A percentile compares a stretch with the other conserved stretches of the same genome.
Evolutionary conservation across 176 grass and related monocot species (phyloP).

Genomic region (Elaeis guineensis): DNA sequence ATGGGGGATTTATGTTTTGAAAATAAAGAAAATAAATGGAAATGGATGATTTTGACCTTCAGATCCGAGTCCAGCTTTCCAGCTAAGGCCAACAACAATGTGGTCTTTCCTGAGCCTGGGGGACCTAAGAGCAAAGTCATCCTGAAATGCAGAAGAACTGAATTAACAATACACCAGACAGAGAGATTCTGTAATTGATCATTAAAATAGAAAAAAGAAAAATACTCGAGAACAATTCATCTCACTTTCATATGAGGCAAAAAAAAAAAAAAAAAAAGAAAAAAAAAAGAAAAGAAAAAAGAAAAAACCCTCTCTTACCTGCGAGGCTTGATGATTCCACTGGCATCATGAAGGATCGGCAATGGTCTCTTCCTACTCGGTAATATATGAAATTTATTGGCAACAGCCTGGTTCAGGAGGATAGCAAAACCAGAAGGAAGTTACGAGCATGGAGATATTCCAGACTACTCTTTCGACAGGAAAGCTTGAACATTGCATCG

Average conservation of each 20-base stretch:
- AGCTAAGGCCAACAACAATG: slow-evolving; percentile 70
- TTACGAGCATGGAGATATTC: too few relatives aligned
- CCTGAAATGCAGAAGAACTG: slow-evolving; percentile 20
- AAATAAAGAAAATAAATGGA: too few relatives aligned
- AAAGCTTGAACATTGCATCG: background rate
- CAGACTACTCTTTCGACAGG: background rate
- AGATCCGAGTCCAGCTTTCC: slow-evolving; percentile 68
- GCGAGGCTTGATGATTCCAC: slow-evolving; percentile 83
- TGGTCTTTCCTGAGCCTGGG: slow-evolving; percentile 91
- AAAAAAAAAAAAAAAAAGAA: too few relatives aligned
- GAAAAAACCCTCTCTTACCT: slow-evolving; percentile 25
- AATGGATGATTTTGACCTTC: slow-evolving; percentile 31
- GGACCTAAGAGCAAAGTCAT: slow-evolving; percentile 91
- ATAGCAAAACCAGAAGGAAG: background rate
- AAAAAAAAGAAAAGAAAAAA: too few relatives aligned
- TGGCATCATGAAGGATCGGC: slow-evolving; percentile 76
- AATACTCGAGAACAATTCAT: background rate
- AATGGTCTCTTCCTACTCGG: slow-evolving; percentile 60
- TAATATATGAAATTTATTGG: slow-evolving; percentile 56
- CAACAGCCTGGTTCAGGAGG: slow-evolving; percentile 31
- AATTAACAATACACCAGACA: too few relatives aligned
- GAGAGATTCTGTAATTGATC: too few relatives aligned
- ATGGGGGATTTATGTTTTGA: too few relatives aligned
- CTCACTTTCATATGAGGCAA: background rate
- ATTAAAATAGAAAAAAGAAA: too few relatives aligned